phyloP scores from a whole-genome alignment of 352 stramenopile species.

The Globisporangium abappressorium region DNA sequence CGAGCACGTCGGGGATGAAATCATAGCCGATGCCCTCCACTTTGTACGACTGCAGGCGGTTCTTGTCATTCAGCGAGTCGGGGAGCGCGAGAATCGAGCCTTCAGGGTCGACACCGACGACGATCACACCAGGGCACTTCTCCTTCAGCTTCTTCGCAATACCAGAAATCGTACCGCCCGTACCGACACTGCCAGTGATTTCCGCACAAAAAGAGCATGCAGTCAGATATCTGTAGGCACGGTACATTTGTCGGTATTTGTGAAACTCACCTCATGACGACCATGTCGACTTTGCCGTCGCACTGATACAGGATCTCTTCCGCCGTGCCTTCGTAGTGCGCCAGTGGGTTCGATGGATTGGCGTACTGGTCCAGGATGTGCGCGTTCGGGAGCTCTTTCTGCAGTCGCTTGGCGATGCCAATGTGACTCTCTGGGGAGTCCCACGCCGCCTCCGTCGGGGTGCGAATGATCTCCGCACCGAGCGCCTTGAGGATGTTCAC shows the following conservation, averaged over 20 bases:
- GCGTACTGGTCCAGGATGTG: constrained; percentile 97
- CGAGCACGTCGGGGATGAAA: constrained; percentile 95
- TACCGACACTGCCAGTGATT: constrained; percentile 60
- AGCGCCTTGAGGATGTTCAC: constrained; percentile 95
- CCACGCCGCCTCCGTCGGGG: constrained; percentile 93
- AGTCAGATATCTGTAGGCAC: not conserved
- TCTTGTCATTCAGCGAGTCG: constrained; percentile 92
- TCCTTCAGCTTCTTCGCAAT: constrained; percentile 94
- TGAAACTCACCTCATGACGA: constrained; percentile 78
- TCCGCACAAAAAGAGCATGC: not conserved
- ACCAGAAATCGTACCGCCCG: constrained; percentile 94
- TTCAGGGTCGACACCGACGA: constrained; percentile 89
- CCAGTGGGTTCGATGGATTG: constrained; percentile 95
- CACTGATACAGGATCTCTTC: constrained; percentile 94
- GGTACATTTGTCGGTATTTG: not conserved
- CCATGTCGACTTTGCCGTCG: constrained; percentile 93
- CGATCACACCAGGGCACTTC: constrained; percentile 76
- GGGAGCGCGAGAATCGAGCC: constrained; percentile 93
- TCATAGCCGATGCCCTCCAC: constrained; percentile 98
- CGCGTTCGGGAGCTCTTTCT: constrained; percentile 93
- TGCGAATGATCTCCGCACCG: constrained; percentile 95
- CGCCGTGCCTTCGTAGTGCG: constrained; percentile 95
- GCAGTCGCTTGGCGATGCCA: constrained; percentile 90
- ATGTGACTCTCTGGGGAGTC: constrained; percentile 96
- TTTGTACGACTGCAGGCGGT: constrained; percentile 89